Evolutionary conservation across 139 green algal species (phyloP).

Genomic region (Chlorella sp.): DNA sequence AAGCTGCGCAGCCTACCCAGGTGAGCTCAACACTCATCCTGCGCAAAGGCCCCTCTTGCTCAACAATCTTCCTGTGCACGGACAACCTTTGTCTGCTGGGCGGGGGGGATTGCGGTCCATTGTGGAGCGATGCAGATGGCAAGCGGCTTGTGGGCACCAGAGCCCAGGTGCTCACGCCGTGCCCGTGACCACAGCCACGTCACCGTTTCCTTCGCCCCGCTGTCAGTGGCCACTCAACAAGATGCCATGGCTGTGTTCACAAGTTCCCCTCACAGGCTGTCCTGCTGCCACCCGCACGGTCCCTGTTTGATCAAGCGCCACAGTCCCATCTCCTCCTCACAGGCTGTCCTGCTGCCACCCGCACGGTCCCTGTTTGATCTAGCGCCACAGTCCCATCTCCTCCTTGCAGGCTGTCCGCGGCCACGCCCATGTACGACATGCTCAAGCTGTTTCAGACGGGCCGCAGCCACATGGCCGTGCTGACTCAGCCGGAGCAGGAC

Average conservation of each 20-base stretch:
- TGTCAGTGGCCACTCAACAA: no score
- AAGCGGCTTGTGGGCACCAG: no score
- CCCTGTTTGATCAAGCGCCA: no score
- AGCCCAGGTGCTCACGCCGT: no score
- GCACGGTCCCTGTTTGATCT: no score
- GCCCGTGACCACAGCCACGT: no score
- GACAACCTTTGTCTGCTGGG: neutral
- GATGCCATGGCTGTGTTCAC: no score
- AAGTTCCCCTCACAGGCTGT: neutral
- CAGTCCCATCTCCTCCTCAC: neutral
- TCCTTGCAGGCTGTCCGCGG: slow-evolving; percentile 19
- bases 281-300: neutral
- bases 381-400: no score
- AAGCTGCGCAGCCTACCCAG: slow-evolving; percentile 42
- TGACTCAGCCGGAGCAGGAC: slow-evolving; percentile 29
- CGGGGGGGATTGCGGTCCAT: no score
- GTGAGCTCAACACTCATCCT: slow-evolving; percentile 11
- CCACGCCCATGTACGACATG: slow-evolving; percentile 69
- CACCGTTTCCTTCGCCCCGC: no score
- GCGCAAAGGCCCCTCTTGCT: no score
- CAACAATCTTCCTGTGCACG: neutral
- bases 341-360: neutral
- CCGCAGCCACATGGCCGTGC: slow-evolving; percentile 70
- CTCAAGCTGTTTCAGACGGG: slow-evolving; percentile 80
- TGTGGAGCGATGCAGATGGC: no score